Conservation (phyloP, 352 stramenopile genomes). For the Phytopythium litorale region DNA sequence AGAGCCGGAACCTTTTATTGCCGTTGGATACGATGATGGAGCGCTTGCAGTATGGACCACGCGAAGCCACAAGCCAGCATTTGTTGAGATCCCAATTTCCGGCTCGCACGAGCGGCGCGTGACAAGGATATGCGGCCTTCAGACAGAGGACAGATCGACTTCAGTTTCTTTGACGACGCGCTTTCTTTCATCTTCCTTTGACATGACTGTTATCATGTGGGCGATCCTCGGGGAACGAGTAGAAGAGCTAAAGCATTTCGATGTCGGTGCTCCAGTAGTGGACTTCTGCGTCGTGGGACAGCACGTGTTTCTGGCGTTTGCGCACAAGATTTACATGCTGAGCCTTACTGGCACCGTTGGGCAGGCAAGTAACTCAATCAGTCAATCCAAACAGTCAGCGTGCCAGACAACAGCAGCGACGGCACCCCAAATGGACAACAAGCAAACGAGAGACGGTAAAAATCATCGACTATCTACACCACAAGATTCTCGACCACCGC, state of each 20-base stretch:
- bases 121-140: constrained; percentile 20
- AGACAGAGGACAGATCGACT: background rate
- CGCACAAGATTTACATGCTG: constrained; percentile 38
- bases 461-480: background rate
- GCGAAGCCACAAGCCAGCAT: constrained; percentile 10
- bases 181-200: constrained; percentile 50
- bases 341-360: background rate
- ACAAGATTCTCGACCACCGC: background rate
- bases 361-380: background rate
- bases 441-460: background rate
- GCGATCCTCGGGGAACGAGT: constrained; percentile 21
- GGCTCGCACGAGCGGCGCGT: constrained; percentile 43
- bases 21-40: constrained; percentile 58
- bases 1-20: constrained; percentile 7
- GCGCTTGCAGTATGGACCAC: constrained; percentile 35
- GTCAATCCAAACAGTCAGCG: background rate
- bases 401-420: too few species aligned
- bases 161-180: constrained; percentile 1
- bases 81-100: constrained; percentile 21
- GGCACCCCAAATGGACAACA: too few species aligned
- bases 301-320: constrained; percentile 23
- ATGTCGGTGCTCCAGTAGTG: constrained; percentile 46
- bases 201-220: constrained; percentile 70
- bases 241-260: constrained; percentile 57
- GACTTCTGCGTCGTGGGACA: constrained; percentile 32